These are phyloP conservation scores for Colletotrichum kahawae DNA, from an alignment of 2,329 filamentous ascomycete species.

Conservation along the genomic window DNA sequence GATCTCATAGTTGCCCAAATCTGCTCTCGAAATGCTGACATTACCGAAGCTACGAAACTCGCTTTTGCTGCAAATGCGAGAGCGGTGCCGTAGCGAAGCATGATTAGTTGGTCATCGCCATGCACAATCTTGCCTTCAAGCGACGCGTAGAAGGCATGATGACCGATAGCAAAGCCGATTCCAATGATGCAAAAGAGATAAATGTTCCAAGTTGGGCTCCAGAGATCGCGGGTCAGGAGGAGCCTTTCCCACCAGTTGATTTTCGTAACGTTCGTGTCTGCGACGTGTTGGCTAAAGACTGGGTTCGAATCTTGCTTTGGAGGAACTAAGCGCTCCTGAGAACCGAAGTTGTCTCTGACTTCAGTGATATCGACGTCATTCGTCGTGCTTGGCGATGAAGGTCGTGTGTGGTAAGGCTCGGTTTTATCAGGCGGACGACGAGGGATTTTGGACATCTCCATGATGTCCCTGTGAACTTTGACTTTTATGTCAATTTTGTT, in stretches of 20 bases:
- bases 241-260: not conserved
- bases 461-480: too few relatives aligned
- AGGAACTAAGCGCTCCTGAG: not conserved
- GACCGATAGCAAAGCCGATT: constrained; percentile 32
- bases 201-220: constrained; percentile 39
- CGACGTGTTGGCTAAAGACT: not conserved
- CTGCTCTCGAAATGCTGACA: too few relatives aligned
- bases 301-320: not conserved
- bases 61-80: constrained; percentile 39
- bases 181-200: constrained; percentile 35
- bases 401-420: too few relatives aligned
- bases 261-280: not conserved
- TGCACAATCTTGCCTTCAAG: constrained; percentile 28
- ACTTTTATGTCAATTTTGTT: too few relatives aligned
- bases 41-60: too few relatives aligned
- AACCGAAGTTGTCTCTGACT: not conserved
- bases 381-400: too few relatives aligned
- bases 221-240: constrained; percentile 23
- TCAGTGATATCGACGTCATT: not conserved
- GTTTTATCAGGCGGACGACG: too few relatives aligned
- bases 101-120: constrained; percentile 34
- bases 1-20: too few relatives aligned
- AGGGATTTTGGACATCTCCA: too few relatives aligned
- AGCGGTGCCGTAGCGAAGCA: constrained; percentile 37
- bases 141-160: constrained; percentile 37